Evolutionary conservation across 2,329 filamentous ascomycete species (phyloP).

Genomic region (Botrytis byssoidea): DNA sequence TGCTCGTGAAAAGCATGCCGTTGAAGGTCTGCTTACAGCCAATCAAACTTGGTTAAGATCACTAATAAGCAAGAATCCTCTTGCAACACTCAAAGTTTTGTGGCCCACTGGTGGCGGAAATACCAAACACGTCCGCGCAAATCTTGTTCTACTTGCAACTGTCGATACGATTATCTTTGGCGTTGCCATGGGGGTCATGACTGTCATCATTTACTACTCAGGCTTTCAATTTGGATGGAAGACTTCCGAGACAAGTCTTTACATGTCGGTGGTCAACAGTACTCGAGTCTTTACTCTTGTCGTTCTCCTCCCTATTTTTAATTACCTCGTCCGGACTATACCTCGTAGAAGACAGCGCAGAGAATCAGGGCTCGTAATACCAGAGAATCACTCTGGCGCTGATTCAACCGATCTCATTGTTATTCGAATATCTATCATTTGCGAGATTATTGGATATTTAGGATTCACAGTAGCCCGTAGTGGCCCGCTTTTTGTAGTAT

Average conservation of each 20-base stretch:
- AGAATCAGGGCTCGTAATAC: slow-evolving; percentile 62
- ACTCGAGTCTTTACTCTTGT: slow-evolving; percentile 74
- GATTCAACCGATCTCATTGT: slow-evolving; percentile 75
- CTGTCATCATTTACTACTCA: slow-evolving; percentile 82
- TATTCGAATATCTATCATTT: slow-evolving; percentile 70
- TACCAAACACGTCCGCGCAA: slow-evolving; percentile 61
- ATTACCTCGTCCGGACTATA: slow-evolving; percentile 65
- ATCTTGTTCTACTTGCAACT: slow-evolving; percentile 76
- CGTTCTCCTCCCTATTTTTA: slow-evolving; percentile 71
- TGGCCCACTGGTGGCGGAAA: slow-evolving; percentile 67
- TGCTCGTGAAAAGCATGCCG: slow-evolving; percentile 66
- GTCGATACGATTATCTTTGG: slow-evolving; percentile 83
- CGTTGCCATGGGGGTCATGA: slow-evolving; percentile 74
- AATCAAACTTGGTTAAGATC: background rate
- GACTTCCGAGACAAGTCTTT: slow-evolving; percentile 75
- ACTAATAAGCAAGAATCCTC: slow-evolving; percentile 59
- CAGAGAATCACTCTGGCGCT: slow-evolving; percentile 53
- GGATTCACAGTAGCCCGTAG: slow-evolving; percentile 69
- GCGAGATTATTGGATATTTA: slow-evolving; percentile 72
- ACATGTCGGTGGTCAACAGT: slow-evolving; percentile 75
- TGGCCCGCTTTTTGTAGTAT: slow-evolving; percentile 64
- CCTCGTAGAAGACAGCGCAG: slow-evolving; percentile 33
- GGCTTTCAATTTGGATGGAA: slow-evolving; percentile 80
- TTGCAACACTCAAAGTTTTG: slow-evolving; percentile 75
- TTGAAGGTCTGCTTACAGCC: slow-evolving; percentile 41